phyloP scores from a whole-genome alignment of 2,329 filamentous ascomycete genomes.

The Hirsutella thompsonii region DNA sequence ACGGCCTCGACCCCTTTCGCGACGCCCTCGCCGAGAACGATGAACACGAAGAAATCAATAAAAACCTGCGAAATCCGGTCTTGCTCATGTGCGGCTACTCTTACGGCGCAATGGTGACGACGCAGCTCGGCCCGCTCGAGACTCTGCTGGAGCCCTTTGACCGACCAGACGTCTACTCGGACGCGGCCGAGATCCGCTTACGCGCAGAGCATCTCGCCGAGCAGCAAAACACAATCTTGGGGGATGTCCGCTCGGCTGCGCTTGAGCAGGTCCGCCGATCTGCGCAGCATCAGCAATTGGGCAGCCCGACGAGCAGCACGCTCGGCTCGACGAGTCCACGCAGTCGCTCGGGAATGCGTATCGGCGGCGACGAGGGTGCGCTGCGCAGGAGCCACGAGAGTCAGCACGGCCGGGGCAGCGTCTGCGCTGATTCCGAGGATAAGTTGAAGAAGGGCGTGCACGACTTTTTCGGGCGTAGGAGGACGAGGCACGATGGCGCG shows the following conservation, averaged over 20 bases:
- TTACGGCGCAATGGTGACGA: slow-evolving; percentile 76
- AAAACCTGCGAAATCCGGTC: slow-evolving; percentile 11
- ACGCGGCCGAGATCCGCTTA: slow-evolving; percentile 55
- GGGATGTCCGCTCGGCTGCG: slow-evolving; percentile 18
- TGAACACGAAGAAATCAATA: not conserved
- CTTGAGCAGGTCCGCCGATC: not conserved
- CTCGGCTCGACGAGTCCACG: slow-evolving; percentile 4
- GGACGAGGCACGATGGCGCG: slow-evolving; percentile 8
- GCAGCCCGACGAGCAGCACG: slow-evolving; percentile 7
- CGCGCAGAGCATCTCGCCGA: slow-evolving; percentile 56
- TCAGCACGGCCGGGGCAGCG: slow-evolving; percentile 14
- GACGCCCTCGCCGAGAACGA: not conserved
- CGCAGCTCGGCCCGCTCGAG: slow-evolving; percentile 51
- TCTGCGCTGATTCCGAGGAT: slow-evolving; percentile 32
- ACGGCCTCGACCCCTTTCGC: slow-evolving; percentile 36
- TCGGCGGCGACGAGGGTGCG: slow-evolving; percentile 35
- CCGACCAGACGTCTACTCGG: slow-evolving; percentile 35
- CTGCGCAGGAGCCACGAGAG: slow-evolving; percentile 26
- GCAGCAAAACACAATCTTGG: slow-evolving; percentile 40
- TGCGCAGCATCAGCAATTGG: slow-evolving; percentile 8
- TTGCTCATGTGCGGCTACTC: slow-evolving; percentile 71
- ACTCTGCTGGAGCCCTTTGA: slow-evolving; percentile 48
- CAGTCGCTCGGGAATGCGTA: slow-evolving; percentile 24
- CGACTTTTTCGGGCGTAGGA: slow-evolving; percentile 31
- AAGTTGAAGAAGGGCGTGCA: slow-evolving; percentile 31